Conservation (phyloP, 192 early-diverging fungal genomes). For the Backusella sp. region DNA sequence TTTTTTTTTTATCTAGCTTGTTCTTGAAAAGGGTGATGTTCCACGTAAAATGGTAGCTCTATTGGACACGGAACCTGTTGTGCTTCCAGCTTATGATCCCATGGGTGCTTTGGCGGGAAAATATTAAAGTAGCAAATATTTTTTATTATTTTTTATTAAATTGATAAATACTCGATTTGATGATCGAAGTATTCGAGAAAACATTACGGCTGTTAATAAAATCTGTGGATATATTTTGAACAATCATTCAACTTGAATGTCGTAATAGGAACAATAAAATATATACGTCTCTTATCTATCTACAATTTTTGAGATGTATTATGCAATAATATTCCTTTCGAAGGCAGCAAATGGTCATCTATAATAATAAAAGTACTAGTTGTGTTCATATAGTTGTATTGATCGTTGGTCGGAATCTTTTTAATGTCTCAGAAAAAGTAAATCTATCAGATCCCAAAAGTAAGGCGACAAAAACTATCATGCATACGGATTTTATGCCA, state of each 20-base stretch:
- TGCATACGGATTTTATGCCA: background rate
- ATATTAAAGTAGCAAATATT: background rate
- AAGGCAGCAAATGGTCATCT: background rate
- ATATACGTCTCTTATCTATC: background rate
- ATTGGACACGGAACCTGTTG: constrained; percentile 58
- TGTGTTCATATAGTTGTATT: background rate
- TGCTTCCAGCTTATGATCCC: constrained; percentile 77
- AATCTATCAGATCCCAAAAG: background rate
- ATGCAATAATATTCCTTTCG: background rate
- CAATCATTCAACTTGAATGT: background rate
- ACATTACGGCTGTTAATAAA: background rate
- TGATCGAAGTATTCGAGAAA: background rate
- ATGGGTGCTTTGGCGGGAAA: constrained; percentile 66
- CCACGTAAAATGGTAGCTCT: constrained; percentile 62
- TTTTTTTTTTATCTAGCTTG: constrained; percentile 47
- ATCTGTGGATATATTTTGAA: background rate
- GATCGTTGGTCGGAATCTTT: background rate
- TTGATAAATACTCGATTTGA: background rate
- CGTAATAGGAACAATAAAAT: background rate
- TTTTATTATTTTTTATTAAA: background rate
- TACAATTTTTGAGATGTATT: background rate
- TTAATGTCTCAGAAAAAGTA: background rate
- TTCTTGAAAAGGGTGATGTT: constrained; percentile 64
- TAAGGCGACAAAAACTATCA: background rate
- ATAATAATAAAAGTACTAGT: background rate